phyloP scores from a whole-genome alignment of 352 stramenopile genomes.

The Pythium sp. region DNA sequence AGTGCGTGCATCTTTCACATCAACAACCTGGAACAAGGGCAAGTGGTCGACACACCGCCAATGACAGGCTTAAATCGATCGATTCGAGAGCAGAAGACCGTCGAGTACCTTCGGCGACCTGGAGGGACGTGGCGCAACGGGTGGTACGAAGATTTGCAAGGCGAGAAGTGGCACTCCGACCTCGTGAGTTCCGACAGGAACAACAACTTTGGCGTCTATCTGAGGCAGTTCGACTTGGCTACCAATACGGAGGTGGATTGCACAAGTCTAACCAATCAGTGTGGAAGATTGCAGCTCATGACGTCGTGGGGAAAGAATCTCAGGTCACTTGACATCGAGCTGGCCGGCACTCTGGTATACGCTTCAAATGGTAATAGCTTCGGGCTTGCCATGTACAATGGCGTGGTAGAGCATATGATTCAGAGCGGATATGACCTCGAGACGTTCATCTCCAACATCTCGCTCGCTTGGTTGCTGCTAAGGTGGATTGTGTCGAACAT shows the following conservation, averaged over 20 bases:
- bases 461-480: constrained; percentile 21
- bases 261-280: neutral
- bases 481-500: constrained; percentile 42
- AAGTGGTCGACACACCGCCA: too few relatives aligned
- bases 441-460: constrained; percentile 32
- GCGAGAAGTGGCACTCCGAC: constrained; percentile 28
- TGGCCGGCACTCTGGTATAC: constrained; percentile 22
- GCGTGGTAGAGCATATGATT: constrained; percentile 8
- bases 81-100: constrained; percentile 26
- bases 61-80: too few relatives aligned
- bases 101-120: constrained; percentile 30
- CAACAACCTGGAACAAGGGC: constrained; percentile 13
- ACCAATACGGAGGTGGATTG: constrained; percentile 31
- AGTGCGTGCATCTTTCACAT: constrained; percentile 25
- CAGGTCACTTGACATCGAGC: constrained; percentile 8
- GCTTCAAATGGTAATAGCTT: constrained; percentile 30
- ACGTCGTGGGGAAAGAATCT: constrained; percentile 25
- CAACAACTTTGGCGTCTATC: constrained; percentile 20
- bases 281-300: constrained; percentile 9
- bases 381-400: constrained; percentile 36
- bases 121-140: constrained; percentile 36
- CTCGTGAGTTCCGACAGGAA: constrained; percentile 30
- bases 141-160: constrained; percentile 29
- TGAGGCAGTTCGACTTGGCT: constrained; percentile 36
- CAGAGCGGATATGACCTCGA: constrained; percentile 41